These are phyloP conservation scores for Tolypocladium tropicale DNA, from an alignment of 2,329 filamentous ascomycete genomes.

Conservation along the genomic window DNA sequence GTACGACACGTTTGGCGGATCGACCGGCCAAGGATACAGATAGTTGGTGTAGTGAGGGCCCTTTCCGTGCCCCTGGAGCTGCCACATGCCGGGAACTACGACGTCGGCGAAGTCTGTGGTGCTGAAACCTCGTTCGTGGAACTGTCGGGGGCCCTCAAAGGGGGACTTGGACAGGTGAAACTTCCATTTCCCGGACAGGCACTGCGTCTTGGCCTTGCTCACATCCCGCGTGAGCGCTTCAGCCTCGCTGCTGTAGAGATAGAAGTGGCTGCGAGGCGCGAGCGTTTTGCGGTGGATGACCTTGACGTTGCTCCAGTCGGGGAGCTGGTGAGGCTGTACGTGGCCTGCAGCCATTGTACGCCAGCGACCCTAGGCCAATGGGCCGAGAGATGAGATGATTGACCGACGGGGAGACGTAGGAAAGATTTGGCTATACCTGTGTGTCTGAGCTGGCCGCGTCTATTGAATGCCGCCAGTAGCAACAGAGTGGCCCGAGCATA, in stretches of 20 bases:
- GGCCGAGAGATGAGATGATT: neutral
- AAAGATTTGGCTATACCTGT: neutral
- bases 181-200: constrained; percentile 44
- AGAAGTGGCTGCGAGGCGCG: constrained; percentile 45
- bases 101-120: constrained; percentile 29
- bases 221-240: constrained; percentile 36
- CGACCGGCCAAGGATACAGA: constrained; percentile 55
- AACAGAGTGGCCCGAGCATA: neutral
- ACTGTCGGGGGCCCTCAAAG: constrained; percentile 31
- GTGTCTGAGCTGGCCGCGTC: neutral
- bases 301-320: constrained; percentile 52
- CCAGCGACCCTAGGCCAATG: neutral
- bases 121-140: constrained; percentile 25
- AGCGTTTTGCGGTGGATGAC: constrained; percentile 51
- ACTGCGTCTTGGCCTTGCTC: constrained; percentile 25
- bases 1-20: constrained; percentile 53
- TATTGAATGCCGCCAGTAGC: neutral
- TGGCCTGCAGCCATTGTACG: neutral
- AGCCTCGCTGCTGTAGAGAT: constrained; percentile 36
- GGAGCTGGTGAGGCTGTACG: constrained; percentile 10
- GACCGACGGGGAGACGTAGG: neutral
- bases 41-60: constrained; percentile 62
- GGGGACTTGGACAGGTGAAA: constrained; percentile 38
- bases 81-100: constrained; percentile 59
- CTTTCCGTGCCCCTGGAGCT: constrained; percentile 54